phyloP scores from a whole-genome alignment of 257 asterid genomes.

The Plectranthus barbatus region DNA sequence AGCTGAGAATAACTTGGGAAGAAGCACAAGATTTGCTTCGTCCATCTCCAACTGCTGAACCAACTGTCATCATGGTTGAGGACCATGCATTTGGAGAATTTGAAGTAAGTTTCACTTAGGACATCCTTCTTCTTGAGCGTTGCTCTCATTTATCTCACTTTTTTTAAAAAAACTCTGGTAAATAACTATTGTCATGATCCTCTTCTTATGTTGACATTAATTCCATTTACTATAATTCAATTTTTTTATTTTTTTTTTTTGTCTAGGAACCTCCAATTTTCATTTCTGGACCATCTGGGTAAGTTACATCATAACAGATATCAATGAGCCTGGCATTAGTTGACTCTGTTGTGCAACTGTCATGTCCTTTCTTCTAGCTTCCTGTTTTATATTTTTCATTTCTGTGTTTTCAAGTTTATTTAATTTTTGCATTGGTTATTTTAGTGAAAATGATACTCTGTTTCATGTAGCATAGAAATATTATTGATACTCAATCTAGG shows the following conservation, averaged over 20 bases:
- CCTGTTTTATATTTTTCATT: not conserved
- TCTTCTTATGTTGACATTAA: not conserved
- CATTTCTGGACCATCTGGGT: constrained; percentile 72
- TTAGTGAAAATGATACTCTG: not conserved
- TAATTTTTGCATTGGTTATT: not conserved
- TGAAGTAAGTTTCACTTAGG: constrained; percentile 34
- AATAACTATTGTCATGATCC: not conserved
- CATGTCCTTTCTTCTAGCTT: not conserved
- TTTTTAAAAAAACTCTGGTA: not conserved
- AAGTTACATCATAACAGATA: constrained; percentile 17
- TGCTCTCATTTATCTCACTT: not conserved
- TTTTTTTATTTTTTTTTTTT: not conserved
- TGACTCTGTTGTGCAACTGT: not conserved
- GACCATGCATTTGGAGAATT: constrained; percentile 77
- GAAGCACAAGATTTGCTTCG: constrained; percentile 92
- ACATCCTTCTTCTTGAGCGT: not conserved
- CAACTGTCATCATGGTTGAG: constrained; percentile 58
- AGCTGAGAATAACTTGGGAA: constrained; percentile 80
- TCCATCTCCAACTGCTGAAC: constrained; percentile 59
- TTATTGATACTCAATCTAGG: too few relatives aligned
- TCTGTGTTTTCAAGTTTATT: not conserved
- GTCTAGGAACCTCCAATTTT: constrained; percentile 83
- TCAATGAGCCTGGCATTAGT: not conserved
- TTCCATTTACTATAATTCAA: not conserved
- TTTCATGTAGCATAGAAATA: not conserved